A percentile compares a stretch with the other conserved stretches of the same genome.
phyloP scores from a whole-genome alignment of 2,329 filamentous ascomycete genomes.

The Aureobasidium mangrovei region DNA sequence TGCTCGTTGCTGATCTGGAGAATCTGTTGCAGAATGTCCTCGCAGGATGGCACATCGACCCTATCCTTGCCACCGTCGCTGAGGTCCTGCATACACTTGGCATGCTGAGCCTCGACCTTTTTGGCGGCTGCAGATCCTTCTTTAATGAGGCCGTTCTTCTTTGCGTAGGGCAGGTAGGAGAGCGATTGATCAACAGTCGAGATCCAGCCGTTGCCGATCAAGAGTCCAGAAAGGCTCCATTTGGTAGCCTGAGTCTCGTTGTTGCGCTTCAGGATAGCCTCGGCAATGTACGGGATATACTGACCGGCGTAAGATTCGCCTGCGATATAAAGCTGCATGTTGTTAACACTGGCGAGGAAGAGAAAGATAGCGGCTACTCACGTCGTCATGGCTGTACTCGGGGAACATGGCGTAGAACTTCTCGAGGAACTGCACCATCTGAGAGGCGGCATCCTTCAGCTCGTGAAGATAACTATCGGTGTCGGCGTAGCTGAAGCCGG shows the following conservation, averaged over 20 bases:
- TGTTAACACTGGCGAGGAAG: neutral
- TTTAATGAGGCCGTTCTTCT: slow-evolving; percentile 63
- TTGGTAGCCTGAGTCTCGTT: slow-evolving; percentile 38
- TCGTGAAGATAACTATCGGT: slow-evolving; percentile 80
- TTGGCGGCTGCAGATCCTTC: slow-evolving; percentile 56
- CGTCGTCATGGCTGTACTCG: slow-evolving; percentile 84
- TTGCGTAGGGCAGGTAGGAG: slow-evolving; percentile 73
- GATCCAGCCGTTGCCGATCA: slow-evolving; percentile 98
- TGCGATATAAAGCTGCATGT: slow-evolving; percentile 73
- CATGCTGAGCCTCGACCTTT: slow-evolving; percentile 59
- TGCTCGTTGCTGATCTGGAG: slow-evolving; percentile 54
- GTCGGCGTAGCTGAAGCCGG: slow-evolving; percentile 91
- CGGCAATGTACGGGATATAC: slow-evolving; percentile 94
- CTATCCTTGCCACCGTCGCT: slow-evolving; percentile 49
- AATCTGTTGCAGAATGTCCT: slow-evolving; percentile 65
- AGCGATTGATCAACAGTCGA: slow-evolving; percentile 83
- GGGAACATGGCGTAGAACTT: slow-evolving; percentile 89
- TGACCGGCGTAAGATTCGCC: slow-evolving; percentile 95
- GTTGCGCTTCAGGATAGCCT: slow-evolving; percentile 81
- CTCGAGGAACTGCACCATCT: slow-evolving; percentile 82
- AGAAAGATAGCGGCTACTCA: slow-evolving; percentile 41
- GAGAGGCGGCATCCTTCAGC: slow-evolving; percentile 76
- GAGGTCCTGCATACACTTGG: slow-evolving; percentile 55
- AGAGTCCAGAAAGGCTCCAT: slow-evolving; percentile 75
- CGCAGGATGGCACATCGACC: slow-evolving; percentile 65